Conservation (phyloP, 129 eudicot species). For the Flaveria linearis region DNA sequence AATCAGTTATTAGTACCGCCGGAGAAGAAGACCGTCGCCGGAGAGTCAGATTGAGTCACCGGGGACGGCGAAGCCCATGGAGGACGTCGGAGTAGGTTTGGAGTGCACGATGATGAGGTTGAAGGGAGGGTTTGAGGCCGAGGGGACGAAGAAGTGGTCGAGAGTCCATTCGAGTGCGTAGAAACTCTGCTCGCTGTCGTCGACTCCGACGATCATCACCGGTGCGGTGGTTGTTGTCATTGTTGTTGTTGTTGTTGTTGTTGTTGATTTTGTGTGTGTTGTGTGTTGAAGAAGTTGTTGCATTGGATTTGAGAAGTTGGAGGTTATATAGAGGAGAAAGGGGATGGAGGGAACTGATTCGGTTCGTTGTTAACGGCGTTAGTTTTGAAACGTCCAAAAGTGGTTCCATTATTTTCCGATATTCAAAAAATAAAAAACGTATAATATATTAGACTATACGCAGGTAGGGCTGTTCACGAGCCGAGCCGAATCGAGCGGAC, state of each 20-base stretch:
- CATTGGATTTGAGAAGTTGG: not conserved
- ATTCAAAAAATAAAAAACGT: no score
- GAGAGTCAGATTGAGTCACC: not conserved
- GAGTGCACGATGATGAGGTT: conserved; percentile 61
- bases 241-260: conserved; percentile 11
- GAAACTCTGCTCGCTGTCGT: conserved; percentile 78
- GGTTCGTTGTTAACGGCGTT: not conserved
- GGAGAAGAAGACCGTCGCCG: not conserved
- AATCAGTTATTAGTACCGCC: not conserved
- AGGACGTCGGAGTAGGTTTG: conserved; percentile 60
- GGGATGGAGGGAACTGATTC: not conserved
- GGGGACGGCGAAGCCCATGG: conserved; percentile 58
- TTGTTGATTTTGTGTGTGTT: not conserved
- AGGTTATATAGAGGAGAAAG: conserved; percentile 28
- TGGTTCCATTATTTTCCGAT: not conserved
- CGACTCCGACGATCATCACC: conserved; percentile 74
- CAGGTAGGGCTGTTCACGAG: no score
- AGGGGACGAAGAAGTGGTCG: conserved; percentile 53
- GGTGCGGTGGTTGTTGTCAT: conserved; percentile 46
- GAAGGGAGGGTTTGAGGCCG: conserved; percentile 41
- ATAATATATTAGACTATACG: no score
- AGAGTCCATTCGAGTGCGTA: conserved; percentile 81
- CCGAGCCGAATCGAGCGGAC: no score
- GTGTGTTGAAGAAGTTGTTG: conserved; percentile 2
- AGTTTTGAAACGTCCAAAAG: not conserved